Percentiles rank a stretch among this genome's conserved stretches.
phyloP scores from a whole-genome alignment of 1,284 basidiomycete species.

The Malassezia psittaci region DNA sequence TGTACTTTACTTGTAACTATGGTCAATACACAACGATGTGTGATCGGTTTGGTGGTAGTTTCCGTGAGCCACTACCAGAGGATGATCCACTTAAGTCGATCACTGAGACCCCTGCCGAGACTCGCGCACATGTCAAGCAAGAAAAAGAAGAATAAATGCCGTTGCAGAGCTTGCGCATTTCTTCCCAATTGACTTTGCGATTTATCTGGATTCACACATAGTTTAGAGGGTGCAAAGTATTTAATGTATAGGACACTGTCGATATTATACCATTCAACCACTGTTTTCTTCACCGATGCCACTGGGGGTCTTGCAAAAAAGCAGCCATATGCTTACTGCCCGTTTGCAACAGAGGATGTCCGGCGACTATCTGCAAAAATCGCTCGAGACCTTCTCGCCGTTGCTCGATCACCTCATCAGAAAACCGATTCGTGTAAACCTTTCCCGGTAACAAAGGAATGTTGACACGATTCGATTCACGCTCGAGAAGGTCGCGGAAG shows the following conservation, averaged over 20 bases:
- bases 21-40: constrained; percentile 93
- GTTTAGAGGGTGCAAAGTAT: no score
- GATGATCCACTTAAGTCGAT: constrained; percentile 74
- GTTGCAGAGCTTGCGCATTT: background rate
- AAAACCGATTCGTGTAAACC: constrained; percentile 62
- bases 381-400: constrained; percentile 86
- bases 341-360: constrained; percentile 93
- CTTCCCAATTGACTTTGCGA: background rate
- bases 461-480: constrained; percentile 91
- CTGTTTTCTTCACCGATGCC: constrained; percentile 16
- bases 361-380: constrained; percentile 90
- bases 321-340: constrained; percentile 94
- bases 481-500: constrained; percentile 93
- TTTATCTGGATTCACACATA: no score
- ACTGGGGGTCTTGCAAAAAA: constrained; percentile 64
- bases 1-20: constrained; percentile 89
- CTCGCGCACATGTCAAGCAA: background rate
- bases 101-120: background rate
- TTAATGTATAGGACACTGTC: background rate
- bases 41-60: constrained; percentile 71
- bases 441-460: constrained; percentile 94
- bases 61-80: constrained; percentile 69
- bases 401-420: constrained; percentile 89
- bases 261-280: background rate
- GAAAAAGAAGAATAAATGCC: background rate